These are phyloP conservation scores for Parastagonospora nodorum DNA, from an alignment of 2,329 filamentous ascomycete species.

Conservation along the genomic window DNA sequence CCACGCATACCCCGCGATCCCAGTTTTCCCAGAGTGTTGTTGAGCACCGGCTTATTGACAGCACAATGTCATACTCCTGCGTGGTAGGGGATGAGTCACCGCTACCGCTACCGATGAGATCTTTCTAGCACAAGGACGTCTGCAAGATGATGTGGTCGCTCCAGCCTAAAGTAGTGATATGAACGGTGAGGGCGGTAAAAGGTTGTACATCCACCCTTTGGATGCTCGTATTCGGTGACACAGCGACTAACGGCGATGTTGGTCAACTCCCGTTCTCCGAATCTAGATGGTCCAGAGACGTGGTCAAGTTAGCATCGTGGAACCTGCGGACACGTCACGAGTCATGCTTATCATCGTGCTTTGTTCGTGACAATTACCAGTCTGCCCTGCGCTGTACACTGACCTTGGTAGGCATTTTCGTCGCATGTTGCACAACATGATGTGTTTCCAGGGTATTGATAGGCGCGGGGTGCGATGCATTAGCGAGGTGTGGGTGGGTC, in stretches of 20 bases:
- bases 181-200: no score
- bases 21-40: not conserved
- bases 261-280: no score
- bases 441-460: not conserved
- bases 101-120: no score
- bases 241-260: no score
- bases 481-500: constrained; percentile 2
- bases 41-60: no score
- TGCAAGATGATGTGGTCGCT: no score
- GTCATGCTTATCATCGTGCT: not conserved
- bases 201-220: no score
- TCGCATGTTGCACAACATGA: constrained; percentile 12
- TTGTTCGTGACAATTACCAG: not conserved
- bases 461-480: constrained; percentile 1
- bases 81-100: no score
- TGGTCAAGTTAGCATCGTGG: not conserved
- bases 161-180: no score
- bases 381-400: not conserved
- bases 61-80: no score
- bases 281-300: not conserved
- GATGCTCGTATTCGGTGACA: no score
- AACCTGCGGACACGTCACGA: not conserved
- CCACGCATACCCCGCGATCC: not conserved
- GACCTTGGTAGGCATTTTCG: constrained; percentile 5
- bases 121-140: no score